phyloP scores from a whole-genome alignment of 331 rosid species.

The Phaseolus coccineus region DNA sequence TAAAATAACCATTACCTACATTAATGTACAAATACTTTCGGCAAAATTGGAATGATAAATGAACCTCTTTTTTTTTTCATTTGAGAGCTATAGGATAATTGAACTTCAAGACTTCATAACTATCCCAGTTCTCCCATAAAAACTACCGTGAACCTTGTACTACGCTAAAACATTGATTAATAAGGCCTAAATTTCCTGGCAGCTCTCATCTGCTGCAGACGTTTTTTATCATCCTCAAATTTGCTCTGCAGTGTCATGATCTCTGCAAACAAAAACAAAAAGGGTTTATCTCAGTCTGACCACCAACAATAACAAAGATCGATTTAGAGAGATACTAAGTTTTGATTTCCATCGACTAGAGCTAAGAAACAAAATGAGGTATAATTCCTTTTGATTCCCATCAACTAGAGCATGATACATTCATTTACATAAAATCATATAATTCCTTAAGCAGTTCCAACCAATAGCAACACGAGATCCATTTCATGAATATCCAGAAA shows the following conservation, averaged over 20 bases:
- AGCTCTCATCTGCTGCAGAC: constrained; percentile 80
- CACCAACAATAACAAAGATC: neutral
- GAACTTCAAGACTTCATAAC: constrained; percentile 2
- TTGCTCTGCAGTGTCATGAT: constrained; percentile 78
- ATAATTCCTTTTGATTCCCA: neutral
- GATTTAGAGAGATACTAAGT: neutral
- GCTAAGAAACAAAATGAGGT: neutral
- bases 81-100: neutral
- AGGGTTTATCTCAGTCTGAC: constrained; percentile 34
- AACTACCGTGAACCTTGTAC: neutral
- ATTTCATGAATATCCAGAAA: neutral
- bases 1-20: neutral
- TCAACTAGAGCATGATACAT: neutral
- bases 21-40: neutral
- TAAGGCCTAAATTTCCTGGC: constrained; percentile 88
- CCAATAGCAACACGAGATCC: neutral
- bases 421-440: neutral
- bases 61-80: neutral
- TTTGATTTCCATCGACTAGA: too few relatives aligned
- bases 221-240: constrained; percentile 78
- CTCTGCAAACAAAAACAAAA: constrained; percentile 63
- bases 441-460: neutral
- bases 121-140: neutral
- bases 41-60: constrained; percentile 26
- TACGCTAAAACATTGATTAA: constrained; percentile 39